These are phyloP conservation scores for Luffa aegyptiaca DNA, from an alignment of 306 rosid genomes.

Conservation along the genomic window DNA sequence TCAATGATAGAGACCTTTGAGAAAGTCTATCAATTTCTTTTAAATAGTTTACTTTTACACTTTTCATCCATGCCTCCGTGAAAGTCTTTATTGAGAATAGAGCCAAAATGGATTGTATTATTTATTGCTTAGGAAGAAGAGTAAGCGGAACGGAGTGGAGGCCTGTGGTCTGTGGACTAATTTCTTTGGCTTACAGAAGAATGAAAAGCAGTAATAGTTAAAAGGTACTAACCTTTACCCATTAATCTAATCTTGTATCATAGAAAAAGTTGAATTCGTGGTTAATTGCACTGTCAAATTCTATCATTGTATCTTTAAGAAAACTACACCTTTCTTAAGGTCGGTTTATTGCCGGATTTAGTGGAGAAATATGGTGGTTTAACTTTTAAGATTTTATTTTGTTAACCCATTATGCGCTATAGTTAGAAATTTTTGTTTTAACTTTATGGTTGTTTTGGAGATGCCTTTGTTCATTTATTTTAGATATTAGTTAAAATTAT, in stretches of 20 bases:
- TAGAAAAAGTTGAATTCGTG: neutral
- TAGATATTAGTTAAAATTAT: neutral
- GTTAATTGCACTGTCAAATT: neutral
- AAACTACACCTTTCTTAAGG: neutral
- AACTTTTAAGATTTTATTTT: neutral
- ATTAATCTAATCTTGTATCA: neutral
- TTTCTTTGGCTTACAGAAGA: slow-evolving; percentile 1
- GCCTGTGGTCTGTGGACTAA: neutral
- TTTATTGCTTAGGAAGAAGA: neutral
- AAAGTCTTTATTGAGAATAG: neutral
- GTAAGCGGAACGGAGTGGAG: neutral
- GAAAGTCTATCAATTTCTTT: neutral
- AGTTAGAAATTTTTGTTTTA: neutral
- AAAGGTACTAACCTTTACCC: slow-evolving; percentile 1
- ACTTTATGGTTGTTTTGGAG: neutral
- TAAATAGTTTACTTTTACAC: neutral
- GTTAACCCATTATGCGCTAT: neutral
- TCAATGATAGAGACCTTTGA: slow-evolving; percentile 3
- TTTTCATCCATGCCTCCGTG: slow-evolving; percentile 2
- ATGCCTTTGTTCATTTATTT: neutral
- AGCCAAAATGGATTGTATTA: neutral
- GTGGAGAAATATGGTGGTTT: neutral
- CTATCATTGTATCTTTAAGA: neutral
- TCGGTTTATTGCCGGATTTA: neutral
- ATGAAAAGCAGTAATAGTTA: neutral